These are phyloP conservation scores for Cyberlindnera subsufficiens DNA, from an alignment of 805 yeast species.

Conservation along the genomic window DNA sequence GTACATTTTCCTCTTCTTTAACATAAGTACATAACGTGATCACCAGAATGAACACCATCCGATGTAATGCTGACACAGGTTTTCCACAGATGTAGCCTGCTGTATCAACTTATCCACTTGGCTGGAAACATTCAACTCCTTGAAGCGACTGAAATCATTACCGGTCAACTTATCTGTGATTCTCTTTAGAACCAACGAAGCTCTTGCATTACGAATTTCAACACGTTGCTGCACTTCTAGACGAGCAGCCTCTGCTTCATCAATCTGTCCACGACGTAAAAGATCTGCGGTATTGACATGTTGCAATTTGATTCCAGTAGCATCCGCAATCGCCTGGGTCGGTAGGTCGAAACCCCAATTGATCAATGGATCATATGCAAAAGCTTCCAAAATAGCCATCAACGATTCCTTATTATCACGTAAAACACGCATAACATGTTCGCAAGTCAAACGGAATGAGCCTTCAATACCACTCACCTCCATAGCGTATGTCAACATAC, in stretches of 20 bases:
- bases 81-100: slow-evolving; percentile 95
- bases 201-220: slow-evolving; percentile 81
- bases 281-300: slow-evolving; percentile 66
- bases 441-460: slow-evolving; percentile 92
- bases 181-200: slow-evolving; percentile 81
- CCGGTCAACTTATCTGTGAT: slow-evolving; percentile 92
- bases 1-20: neutral
- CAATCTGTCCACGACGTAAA: slow-evolving; percentile 65
- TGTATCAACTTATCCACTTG: slow-evolving; percentile 93
- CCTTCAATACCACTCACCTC: slow-evolving; percentile 99
- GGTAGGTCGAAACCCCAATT: slow-evolving; percentile 99
- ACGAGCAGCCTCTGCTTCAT: slow-evolving; percentile 68
- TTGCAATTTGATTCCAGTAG: slow-evolving; percentile 64
- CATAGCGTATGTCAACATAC: slow-evolving; percentile 98
- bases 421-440: slow-evolving; percentile 92
- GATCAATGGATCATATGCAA: slow-evolving; percentile 96
- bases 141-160: slow-evolving; percentile 74
- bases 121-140: slow-evolving; percentile 71
- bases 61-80: slow-evolving; percentile 90
- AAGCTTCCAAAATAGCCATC: slow-evolving; percentile 97
- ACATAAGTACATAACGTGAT: neutral
- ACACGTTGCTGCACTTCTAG: slow-evolving; percentile 64
- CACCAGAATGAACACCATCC: slow-evolving; percentile 99
- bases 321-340: slow-evolving; percentile 66
- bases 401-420: slow-evolving; percentile 92